Base-by-base conservation (phyloP, 495 filamentous ascomycete genomes). In the Alectoria sarmentosa region DNA sequence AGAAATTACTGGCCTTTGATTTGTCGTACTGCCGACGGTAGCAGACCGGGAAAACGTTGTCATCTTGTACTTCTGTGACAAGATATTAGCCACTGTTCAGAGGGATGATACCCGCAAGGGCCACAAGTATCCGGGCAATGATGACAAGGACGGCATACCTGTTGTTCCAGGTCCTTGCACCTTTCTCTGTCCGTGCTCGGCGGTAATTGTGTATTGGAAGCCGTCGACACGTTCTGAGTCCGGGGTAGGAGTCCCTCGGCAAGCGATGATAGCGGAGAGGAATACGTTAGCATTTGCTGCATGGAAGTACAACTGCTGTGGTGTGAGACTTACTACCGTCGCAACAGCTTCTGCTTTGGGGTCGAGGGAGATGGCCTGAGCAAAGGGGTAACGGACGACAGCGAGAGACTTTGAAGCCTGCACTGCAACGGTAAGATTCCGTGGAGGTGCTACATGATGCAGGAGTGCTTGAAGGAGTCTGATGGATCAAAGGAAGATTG, bases 121-220 rank as follows among this genome's bases (percentile, higher is more conserved):
- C 26, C 3, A 54, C 19, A 28, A 34, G 4, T 8, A 32, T 21
- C 28, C 5, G 28, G 49, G 34, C 49, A 32, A 32, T 54, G 49
- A 54, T 34, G 49, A 54, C 15, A 54, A 54, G 49, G 49, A 54
- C 49, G 49, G 49, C 49, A 32, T 54, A 54, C 49, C 49, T 54
- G 28, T 34, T 54, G 28, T 34, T 54, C 15, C 26, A 54, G 49
- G 49, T 54, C 28, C 49, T 32, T 54, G 49, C 28, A 32, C 4
- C 28, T 54, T 54, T 54, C 49, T 17, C 49, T 54, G 28, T 54
- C 49, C 49, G 49, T 54, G 6, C 28, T 15, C 26, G 14, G 49
- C 26, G 28, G 49, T 19, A 28, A 32, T 21, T 54, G 49, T 32
- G 49, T 32, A 26, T 54, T 54, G 49, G 49, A 54, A 54, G 49